These are phyloP conservation scores for Chaetomium strumarium DNA, from an alignment of 2,329 filamentous ascomycete species.

Conservation along the genomic window DNA sequence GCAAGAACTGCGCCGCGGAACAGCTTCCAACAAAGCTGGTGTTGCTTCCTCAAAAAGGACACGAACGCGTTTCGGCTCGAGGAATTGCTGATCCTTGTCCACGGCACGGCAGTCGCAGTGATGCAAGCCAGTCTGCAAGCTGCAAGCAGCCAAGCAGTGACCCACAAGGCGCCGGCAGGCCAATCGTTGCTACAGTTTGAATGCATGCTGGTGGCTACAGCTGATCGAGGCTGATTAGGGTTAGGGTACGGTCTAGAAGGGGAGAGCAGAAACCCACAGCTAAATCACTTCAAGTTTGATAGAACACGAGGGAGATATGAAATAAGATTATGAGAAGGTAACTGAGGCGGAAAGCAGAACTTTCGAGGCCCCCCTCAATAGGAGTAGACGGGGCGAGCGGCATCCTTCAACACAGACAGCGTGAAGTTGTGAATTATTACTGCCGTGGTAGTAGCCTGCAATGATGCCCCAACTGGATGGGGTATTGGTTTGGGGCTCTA, in stretches of 20 bases:
- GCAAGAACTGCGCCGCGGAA: background rate
- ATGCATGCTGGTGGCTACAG: background rate
- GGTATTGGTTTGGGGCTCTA: no score
- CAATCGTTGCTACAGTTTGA: background rate
- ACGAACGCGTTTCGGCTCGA: conserved; percentile 16
- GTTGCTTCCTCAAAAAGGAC: conserved; percentile 11
- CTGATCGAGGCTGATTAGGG: background rate
- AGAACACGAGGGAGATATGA: no score
- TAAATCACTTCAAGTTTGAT: no score
- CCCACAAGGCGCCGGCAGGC: background rate
- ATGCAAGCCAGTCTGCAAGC: conserved; percentile 13
- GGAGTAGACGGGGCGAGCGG: no score
- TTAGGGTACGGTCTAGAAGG: background rate
- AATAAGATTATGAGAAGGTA: no score
- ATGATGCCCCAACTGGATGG: no score
- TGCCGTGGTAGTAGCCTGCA: no score
- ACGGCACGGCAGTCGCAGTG: conserved; percentile 14
- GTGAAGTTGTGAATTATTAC: no score
- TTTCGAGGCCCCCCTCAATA: no score
- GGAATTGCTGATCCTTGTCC: conserved; percentile 10
- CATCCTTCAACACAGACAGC: no score
- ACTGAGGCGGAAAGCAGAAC: no score
- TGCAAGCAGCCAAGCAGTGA: background rate
- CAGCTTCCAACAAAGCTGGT: background rate
- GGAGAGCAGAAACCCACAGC: no score